Evolutionary conservation across 495 filamentous ascomycete genomes (phyloP).

Genomic region (Pseudotulostoma volvatum): DNA sequence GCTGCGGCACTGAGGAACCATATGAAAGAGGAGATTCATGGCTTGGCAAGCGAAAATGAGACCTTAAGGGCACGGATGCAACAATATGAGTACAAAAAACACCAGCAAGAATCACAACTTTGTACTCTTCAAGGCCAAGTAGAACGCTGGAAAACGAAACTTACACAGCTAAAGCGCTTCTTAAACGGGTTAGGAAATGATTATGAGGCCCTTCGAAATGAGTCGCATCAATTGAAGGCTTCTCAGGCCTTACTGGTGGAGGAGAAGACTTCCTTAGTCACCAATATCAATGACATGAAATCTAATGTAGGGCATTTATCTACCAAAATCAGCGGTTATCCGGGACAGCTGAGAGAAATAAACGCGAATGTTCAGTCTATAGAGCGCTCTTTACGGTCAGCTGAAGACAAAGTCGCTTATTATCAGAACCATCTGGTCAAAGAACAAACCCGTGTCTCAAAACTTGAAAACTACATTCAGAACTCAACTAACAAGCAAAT

Average conservation of each 20-base stretch:
- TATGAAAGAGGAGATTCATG: conserved; percentile 11
- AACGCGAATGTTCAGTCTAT: conserved; percentile 7
- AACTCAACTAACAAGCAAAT: conserved; percentile 14
- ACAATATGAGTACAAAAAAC: conserved; percentile 3
- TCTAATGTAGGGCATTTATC: conserved; percentile 9
- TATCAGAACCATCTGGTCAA: conserved; percentile 11
- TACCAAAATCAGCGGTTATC: conserved; percentile 6
- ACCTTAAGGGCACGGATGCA: conserved; percentile 10
- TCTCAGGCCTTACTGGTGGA: conserved; percentile 8
- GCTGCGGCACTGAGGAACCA: conserved; percentile 11
- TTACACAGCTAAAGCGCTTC: conserved; percentile 18
- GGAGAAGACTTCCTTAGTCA: conserved; percentile 14
- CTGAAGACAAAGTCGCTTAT: conserved; percentile 6
- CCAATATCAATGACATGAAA: conserved; percentile 12
- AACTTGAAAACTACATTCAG: conserved; percentile 22
- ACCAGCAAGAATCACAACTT: conserved; percentile 5
- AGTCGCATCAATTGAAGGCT: conserved; percentile 12
- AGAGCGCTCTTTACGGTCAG: conserved; percentile 9
- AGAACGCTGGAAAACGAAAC: conserved; percentile 19
- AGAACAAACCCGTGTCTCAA: conserved; percentile 14
- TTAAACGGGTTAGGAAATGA: conserved; percentile 21
- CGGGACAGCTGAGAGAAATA: conserved; percentile 6
- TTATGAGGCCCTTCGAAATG: conserved; percentile 16
- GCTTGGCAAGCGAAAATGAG: conserved; percentile 15
- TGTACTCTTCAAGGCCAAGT: conserved; percentile 10